A percentile compares a stretch with the other conserved stretches of the same genome.
Conservation (phyloP, 345 rosid genomes). For the Eucalyptus albens region DNA sequence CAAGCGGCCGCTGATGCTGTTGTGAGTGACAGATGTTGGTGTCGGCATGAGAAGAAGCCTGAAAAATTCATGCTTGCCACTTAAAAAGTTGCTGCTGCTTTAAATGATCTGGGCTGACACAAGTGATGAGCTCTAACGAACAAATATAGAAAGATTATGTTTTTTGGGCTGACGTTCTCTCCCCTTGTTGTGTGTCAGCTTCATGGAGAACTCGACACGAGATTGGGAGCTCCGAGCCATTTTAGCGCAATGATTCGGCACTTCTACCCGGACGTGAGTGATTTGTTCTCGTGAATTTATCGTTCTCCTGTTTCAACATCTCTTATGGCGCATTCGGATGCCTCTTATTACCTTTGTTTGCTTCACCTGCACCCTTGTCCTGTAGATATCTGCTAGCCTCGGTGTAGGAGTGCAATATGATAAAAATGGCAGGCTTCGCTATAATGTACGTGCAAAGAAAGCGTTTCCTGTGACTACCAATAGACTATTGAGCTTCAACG, state of each 20-base stretch:
- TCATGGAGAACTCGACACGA: slow-evolving; percentile 87
- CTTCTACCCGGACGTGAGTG: slow-evolving; percentile 50
- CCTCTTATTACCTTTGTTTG: background rate
- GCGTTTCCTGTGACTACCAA: slow-evolving; percentile 49
- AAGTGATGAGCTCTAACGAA: too few relatives aligned
- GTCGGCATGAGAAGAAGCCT: background rate
- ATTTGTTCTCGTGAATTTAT: background rate
- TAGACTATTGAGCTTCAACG: slow-evolving; percentile 37
- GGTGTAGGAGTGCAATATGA: slow-evolving; percentile 64
- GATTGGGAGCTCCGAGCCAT: slow-evolving; percentile 47
- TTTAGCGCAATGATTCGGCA: slow-evolving; percentile 60
- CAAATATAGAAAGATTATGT: too few relatives aligned
- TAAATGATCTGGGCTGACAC: background rate
- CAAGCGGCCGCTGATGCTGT: background rate
- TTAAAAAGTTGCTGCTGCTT: background rate
- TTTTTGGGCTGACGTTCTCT: background rate
- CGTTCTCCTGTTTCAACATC: background rate
- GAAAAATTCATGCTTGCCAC: background rate
- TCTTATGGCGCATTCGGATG: background rate
- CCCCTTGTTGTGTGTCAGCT: slow-evolving; percentile 19
- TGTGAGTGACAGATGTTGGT: background rate
- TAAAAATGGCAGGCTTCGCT: slow-evolving; percentile 55
- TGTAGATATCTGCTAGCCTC: slow-evolving; percentile 50
- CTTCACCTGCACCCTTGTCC: background rate
- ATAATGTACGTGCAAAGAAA: slow-evolving; percentile 57